phyloP scores from a whole-genome alignment of 345 rosid species.

The Pistacia vera region DNA sequence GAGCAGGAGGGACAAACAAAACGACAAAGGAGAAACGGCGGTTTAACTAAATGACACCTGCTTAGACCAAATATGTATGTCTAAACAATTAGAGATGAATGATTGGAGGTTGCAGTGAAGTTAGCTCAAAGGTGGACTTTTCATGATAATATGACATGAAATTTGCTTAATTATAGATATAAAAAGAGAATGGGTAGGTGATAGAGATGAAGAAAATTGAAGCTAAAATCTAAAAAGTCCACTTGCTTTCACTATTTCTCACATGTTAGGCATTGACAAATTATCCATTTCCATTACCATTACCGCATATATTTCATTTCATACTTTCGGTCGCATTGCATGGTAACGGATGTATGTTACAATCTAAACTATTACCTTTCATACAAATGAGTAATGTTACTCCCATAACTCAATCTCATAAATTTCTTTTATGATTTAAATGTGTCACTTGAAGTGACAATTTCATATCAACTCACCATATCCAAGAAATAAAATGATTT shows the following conservation, averaged over 20 bases:
- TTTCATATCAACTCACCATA: no score
- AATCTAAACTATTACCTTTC: no score
- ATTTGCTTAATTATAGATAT: neutral
- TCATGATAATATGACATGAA: neutral
- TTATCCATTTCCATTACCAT: no score
- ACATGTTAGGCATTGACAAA: neutral
- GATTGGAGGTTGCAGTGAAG: neutral
- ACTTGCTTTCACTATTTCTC: neutral
- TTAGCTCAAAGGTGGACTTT: neutral
- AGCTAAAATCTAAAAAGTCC: neutral
- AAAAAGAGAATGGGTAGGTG: neutral
- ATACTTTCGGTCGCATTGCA: neutral
- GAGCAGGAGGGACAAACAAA: neutral
- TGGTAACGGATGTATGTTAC: no score
- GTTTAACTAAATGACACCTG: conserved; percentile 24
- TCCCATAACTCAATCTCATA: no score
- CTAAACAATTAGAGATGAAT: neutral
- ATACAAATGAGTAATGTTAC: no score
- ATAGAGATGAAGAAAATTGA: neutral
- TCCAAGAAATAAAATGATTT: no score
- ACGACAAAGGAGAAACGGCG: conserved; percentile 26
- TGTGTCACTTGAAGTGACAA: no score
- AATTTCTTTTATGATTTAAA: no score
- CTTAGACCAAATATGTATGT: conserved; percentile 14
- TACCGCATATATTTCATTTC: no score